Base-by-base conservation (phyloP, 2,329 filamentous ascomycete genomes). In the Botryosphaeria dothidea region DNA sequence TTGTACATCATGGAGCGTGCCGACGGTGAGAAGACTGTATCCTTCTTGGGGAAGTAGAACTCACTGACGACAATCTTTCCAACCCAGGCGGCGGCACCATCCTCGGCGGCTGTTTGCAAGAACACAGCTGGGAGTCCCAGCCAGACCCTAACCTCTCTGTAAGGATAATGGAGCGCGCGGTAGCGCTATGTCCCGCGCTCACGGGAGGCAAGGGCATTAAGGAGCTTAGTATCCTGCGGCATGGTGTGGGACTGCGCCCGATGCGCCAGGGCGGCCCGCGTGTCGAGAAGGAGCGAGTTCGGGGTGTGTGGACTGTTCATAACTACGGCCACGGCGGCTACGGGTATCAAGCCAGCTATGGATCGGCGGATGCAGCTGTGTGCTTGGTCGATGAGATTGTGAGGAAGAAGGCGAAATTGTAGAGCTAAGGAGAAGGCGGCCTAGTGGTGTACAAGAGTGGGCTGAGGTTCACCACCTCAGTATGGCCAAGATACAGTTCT, bases 1-100 rank as follows among this genome's bases (percentile, higher is more conserved):
- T 81, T 86, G 66, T 97, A 97, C 75, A 84, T 91, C 54, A 97
- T 97, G 93, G 88, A 88, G 72, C 85, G 93, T 29, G 91, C 93
- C 1, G 85, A 60, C 17, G 56, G 56, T 60, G 27, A 34, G 41
- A 8, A 41, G n/a, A 41, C 6, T 23, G 21, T 15, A 23, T 13
- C 27, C 17, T 45, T 31, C 19, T 6, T 17, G 11, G 13, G 21
- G 34, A 8, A 64, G 9, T 21, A 9, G 74, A 23, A 31, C 11
- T 9, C 29, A 11, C 38, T 19, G 3, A 46, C n/a, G 36, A 29
- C n/a, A 7, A 60, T 11, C n/a, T 17, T 25, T 15, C 11, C n/a
- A 11, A 11, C 15, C 15, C 75, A 57, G 85, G 88, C n/a, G 93
- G 93, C 23, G 93, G 93, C 13, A 95, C 92, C 0, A 84, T 97